A percentile compares a stretch with the other conserved stretches of the same genome.
Conservation (phyloP, 2,329 filamentous ascomycete species). For the Drechslerella coelobrocha region DNA sequence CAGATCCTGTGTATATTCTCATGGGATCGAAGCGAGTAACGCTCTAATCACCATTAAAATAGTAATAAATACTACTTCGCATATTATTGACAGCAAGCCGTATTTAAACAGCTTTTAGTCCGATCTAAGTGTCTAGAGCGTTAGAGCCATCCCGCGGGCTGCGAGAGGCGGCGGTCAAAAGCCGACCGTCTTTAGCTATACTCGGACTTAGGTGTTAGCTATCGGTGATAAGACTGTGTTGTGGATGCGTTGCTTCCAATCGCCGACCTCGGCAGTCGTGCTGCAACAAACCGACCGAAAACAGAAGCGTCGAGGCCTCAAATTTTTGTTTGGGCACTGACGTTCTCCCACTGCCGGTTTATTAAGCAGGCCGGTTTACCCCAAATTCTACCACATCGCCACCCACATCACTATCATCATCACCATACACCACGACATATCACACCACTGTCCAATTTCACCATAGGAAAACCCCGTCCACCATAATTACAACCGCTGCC, state of each 20-base stretch:
- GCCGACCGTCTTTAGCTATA: no score
- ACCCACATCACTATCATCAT: not conserved
- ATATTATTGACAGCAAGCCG: no score
- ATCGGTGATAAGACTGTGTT: slow-evolving; percentile 38
- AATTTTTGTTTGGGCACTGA: slow-evolving; percentile 49
- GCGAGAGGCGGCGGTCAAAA: no score
- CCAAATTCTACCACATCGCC: slow-evolving; percentile 23
- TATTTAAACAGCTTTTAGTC: no score
- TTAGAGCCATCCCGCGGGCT: no score
- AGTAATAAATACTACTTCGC: no score
- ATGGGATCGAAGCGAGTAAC: no score
- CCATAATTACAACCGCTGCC: slow-evolving; percentile 12
- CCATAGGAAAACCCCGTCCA: not conserved
- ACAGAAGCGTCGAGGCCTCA: slow-evolving; percentile 23
- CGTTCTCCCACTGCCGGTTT: slow-evolving; percentile 31
- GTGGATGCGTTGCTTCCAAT: slow-evolving; percentile 37
- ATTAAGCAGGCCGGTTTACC: slow-evolving; percentile 38
- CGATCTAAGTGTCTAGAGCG: no score
- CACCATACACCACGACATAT: not conserved
- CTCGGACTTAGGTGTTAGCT: slow-evolving; percentile 1
- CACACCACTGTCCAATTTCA: not conserved
- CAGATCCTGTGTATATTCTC: no score
- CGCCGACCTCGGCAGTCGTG: slow-evolving; percentile 47
- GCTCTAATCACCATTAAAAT: no score
- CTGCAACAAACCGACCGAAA: slow-evolving; percentile 20